phyloP scores from a whole-genome alignment of 495 filamentous ascomycete species.

The Talaromyces adpressus region DNA sequence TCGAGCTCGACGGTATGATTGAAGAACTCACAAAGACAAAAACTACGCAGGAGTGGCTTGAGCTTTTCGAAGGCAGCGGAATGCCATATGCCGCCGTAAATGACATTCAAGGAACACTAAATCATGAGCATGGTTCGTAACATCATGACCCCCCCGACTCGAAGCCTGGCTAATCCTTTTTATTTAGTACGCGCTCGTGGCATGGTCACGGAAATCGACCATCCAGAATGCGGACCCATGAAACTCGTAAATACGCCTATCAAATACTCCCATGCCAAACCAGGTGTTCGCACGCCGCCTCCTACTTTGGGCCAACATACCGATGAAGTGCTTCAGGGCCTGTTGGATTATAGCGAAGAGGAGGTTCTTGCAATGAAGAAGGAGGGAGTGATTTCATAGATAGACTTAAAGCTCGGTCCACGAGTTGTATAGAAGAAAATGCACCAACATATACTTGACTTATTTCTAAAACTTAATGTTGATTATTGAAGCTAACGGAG shows the following conservation, averaged over 20 bases:
- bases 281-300: slow-evolving; percentile 71
- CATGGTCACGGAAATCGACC: slow-evolving; percentile 86
- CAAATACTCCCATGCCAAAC: slow-evolving; percentile 81
- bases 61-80: slow-evolving; percentile 79
- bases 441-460: no score
- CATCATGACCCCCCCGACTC: not conserved
- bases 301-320: slow-evolving; percentile 91
- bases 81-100: slow-evolving; percentile 96
- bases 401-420: not conserved
- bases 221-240: slow-evolving; percentile 74
- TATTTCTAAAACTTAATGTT: no score
- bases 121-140: slow-evolving; percentile 66
- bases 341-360: slow-evolving; percentile 54
- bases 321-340: slow-evolving; percentile 65
- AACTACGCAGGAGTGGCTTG: slow-evolving; percentile 85
- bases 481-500: no score
- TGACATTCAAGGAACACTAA: slow-evolving; percentile 76
- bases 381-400: slow-evolving; percentile 63
- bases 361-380: slow-evolving; percentile 57
- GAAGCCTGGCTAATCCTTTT: not conserved
- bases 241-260: slow-evolving; percentile 92
- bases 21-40: slow-evolving; percentile 65
- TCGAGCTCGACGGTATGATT: slow-evolving; percentile 68
- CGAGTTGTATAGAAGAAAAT: not conserved
- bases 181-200: slow-evolving; percentile 62